Evolutionary conservation across 345 rosid genomes (phyloP), one percentile per base, ranked within the genome.

Genomic region (Arabis alpina): DNA sequence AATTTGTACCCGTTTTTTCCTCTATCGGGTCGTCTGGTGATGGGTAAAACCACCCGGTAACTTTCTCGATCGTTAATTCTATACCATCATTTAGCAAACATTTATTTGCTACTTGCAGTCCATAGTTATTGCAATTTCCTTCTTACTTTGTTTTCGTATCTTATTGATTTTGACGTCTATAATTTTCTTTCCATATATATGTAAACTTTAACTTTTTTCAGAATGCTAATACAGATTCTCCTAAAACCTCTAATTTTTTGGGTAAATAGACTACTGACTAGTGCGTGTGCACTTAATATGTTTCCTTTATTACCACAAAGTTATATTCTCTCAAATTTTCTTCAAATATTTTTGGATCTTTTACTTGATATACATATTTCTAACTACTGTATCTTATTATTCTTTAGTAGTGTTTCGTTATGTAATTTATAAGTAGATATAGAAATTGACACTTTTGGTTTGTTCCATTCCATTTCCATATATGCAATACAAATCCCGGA

Each of bases 401-500:
- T 61, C 14, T 12, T 43, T 41, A 37, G 8, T 36, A 49, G n/a
- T 11, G 23, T 57, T 16, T 57, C 30, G 6, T 19, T 19, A 41
- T 11, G 23, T 19, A 39, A n/a, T 10, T 36, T 8, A 37, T 28
- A 12, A 28, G 5, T 6, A 15, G 30, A 14, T 34, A 6, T 27
- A 47, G 7, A 55, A 64, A 15, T 25, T 3, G 19, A 25, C 58
- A 54, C 60, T 65, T 73, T 56, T 49, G 54, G 45, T 24, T 58
- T 65, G 55, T 51, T 51, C 30, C 28, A 32, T 66, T 66, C 77
- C 62, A 59, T 28, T 59, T 42, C 23, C 23, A 28, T 28, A 5
- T 28, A 52, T 58, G 72, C 14, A 36, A 60, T 73, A 74, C 73
- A 74, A 59, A 68, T 61, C 73, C 78, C 73, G 73, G 78, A 44